These are phyloP conservation scores for Saxispiralis lemnorum DNA, from an alignment of 495 filamentous ascomycete genomes.

Conservation along the genomic window DNA sequence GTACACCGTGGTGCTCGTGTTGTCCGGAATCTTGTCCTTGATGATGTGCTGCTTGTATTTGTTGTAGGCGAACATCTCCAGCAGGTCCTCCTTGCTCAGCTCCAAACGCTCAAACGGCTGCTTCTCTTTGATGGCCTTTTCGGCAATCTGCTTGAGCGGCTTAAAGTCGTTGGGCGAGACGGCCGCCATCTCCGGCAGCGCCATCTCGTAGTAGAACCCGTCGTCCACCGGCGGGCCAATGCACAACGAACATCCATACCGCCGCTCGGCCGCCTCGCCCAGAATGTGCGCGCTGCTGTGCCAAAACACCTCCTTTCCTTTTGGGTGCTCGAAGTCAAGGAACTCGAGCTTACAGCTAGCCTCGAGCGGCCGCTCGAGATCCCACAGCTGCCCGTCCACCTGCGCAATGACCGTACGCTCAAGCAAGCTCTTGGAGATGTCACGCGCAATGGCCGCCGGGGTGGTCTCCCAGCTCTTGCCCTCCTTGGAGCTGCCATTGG, in stretches of 20 bases:
- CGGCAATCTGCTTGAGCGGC: slow-evolving; percentile 55
- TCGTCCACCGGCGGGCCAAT: slow-evolving; percentile 83
- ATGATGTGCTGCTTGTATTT: slow-evolving; percentile 95
- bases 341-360: slow-evolving; percentile 58
- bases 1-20: slow-evolving; percentile 84
- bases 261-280: slow-evolving; percentile 79
- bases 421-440: slow-evolving; percentile 50
- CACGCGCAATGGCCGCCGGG: slow-evolving; percentile 45
- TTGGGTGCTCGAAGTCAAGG: slow-evolving; percentile 65
- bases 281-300: slow-evolving; percentile 84
- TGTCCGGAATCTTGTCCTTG: slow-evolving; percentile 73
- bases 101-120: slow-evolving; percentile 83
- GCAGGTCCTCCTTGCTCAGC: slow-evolving; percentile 71
- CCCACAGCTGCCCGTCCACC: slow-evolving; percentile 75
- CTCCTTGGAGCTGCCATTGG: slow-evolving; percentile 39
- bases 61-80: slow-evolving; percentile 93
- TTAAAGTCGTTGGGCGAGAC: slow-evolving; percentile 63
- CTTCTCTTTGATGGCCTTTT: slow-evolving; percentile 81
- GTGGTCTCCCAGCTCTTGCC: slow-evolving; percentile 60
- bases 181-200: slow-evolving; percentile 51
- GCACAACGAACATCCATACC: slow-evolving; percentile 78
- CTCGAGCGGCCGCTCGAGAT: slow-evolving; percentile 78
- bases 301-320: slow-evolving; percentile 77
- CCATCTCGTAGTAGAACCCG: slow-evolving; percentile 98
- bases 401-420: slow-evolving; percentile 67